phyloP scores from a whole-genome alignment of 2,329 filamentous ascomycete species.

The Pseudogymnoascus sp. region DNA sequence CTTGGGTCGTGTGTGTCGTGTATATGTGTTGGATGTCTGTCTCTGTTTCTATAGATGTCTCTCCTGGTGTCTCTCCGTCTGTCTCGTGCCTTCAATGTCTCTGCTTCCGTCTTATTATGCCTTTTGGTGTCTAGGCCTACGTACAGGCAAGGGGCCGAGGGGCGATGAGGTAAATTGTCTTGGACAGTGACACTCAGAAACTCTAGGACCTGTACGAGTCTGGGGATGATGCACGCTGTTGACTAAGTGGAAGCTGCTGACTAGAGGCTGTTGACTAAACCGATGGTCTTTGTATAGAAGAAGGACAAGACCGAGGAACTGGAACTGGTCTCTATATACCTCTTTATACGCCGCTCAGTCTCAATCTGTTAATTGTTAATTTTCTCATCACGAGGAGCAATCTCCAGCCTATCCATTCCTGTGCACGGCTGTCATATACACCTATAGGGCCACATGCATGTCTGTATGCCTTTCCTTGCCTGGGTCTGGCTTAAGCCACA shows the following conservation, averaged over 20 bases:
- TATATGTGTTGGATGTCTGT: no score
- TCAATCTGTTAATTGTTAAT: not conserved
- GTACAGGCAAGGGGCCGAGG: not conserved
- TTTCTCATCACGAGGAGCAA: not conserved
- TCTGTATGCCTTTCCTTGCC: no score
- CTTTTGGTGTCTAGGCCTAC: not conserved
- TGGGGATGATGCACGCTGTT: not conserved
- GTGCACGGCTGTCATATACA: not conserved
- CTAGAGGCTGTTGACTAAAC: no score
- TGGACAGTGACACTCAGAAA: not conserved
- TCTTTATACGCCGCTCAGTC: not conserved
- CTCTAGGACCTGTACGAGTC: not conserved
- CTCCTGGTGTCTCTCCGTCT: no score
- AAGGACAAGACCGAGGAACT: not conserved
- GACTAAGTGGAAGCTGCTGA: not conserved
- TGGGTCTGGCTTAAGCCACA: not conserved
- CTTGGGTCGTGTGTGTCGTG: not conserved
- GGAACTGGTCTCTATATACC: not conserved
- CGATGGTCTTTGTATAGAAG: not conserved
- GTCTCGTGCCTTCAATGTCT: not conserved
- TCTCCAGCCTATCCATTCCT: not conserved
- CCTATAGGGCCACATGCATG: no score
- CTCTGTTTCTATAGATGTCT: no score
- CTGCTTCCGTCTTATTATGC: not conserved
- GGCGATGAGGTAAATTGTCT: slow-evolving; percentile 1